These are phyloP conservation scores for Heterobasidion parviporum DNA, from an alignment of 1,284 basidiomycete species.

Conservation along the genomic window DNA sequence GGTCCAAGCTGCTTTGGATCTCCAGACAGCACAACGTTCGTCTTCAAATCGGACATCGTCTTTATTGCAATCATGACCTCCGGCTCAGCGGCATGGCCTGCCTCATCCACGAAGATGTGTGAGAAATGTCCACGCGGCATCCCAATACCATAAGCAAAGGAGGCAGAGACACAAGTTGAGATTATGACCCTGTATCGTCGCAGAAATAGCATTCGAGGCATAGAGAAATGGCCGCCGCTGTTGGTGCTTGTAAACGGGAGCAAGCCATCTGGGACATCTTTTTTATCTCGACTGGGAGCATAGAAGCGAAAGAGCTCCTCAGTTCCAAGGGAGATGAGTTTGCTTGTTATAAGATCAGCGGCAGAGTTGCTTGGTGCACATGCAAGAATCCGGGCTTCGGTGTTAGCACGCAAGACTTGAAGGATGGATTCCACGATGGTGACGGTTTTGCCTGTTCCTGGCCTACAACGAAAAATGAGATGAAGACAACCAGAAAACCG, in stretches of 20 bases:
- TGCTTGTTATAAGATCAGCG: constrained; percentile 50
- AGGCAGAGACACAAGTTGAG: constrained; percentile 53
- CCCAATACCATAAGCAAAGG: constrained; percentile 46
- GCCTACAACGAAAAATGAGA: constrained; percentile 24
- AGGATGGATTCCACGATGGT: constrained; percentile 58
- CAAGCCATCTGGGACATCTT: constrained; percentile 35
- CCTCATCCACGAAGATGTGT: constrained; percentile 63
- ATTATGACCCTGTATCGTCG: constrained; percentile 46
- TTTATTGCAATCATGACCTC: constrained; percentile 48
- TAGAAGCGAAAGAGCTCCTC: constrained; percentile 53
- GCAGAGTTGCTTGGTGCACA: constrained; percentile 61
- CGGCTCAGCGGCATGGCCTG: constrained; percentile 54
- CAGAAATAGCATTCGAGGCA: constrained; percentile 33
- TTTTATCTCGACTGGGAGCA: constrained; percentile 46
- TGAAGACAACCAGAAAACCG: neutral
- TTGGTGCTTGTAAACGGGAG: constrained; percentile 31
- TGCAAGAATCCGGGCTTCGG: constrained; percentile 42
- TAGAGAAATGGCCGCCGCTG: constrained; percentile 34
- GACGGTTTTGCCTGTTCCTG: constrained; percentile 64
- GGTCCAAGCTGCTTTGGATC: constrained; percentile 55
- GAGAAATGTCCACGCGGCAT: constrained; percentile 49
- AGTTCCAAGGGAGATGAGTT: constrained; percentile 31
- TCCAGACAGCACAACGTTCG: constrained; percentile 43
- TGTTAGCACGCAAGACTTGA: constrained; percentile 39
- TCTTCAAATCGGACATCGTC: constrained; percentile 31